Base-by-base conservation (phyloP, 768 basidiomycete species). In the Leccinellum albellum region DNA sequence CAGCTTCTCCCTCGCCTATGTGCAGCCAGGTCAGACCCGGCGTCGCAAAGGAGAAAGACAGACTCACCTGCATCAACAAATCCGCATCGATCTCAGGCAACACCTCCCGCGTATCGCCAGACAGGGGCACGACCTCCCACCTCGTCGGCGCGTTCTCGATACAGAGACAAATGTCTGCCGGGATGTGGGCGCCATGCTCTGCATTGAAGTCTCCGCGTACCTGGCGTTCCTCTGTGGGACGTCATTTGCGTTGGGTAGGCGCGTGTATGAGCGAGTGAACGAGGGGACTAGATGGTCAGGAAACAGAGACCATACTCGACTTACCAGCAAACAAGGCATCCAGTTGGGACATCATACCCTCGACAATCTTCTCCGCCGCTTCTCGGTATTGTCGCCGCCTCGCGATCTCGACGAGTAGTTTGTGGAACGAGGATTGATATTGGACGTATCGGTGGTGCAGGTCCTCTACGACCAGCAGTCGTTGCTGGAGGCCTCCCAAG, bases 161-260 rank as follows among this genome's bases (percentile, higher is more conserved):
- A 58, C 82, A 89, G 15, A 91, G 73, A 66, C 91, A 93, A 37
- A 94, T 78, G 61, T 94, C 91, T 60, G 86, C 81, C 1, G 91
- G 91, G 2, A 94, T 78, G 67, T 87, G 82, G 13, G 78, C 78
- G 0, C 89, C 91, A 50, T 92, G 84, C 47, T 86, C 85, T 3
- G 77, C 76, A 59, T 90, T 89, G 70, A 94, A 94, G 32, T 78
- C 79, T 48, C 80, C 78, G 35, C 91, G 81, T 13, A 81, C 70
- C 55, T 77, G 75, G 21, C 78, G 78, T 69, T 94, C 91, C 74
- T 89, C 91, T 93, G 65, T 7, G 4, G 31, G 15, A 28, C 23
- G 21, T 24, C 10, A 29, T 24, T 0, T 9, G 12, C 6, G 17
- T 8, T 17, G 29, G 24, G 15, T 12, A 45, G 15, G 9, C 13